Evolutionary conservation across 768 basidiomycete genomes (phyloP), one percentile per base, ranked within the genome.

Genomic region (Lentinula lateritia): DNA sequence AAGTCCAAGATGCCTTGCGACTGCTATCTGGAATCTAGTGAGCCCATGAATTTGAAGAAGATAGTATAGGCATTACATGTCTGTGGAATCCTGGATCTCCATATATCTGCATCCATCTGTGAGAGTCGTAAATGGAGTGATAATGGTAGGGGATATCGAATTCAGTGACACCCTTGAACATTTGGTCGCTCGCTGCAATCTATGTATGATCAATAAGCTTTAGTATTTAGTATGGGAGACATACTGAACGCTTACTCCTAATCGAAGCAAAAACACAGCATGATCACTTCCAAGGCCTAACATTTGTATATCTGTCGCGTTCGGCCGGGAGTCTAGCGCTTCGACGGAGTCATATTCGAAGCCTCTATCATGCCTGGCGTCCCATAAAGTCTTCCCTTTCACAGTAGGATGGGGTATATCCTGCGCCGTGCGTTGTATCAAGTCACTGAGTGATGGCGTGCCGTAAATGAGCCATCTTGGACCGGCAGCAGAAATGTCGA

Each of bases 261-360:
- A 77, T 50, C 87, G 79, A 71, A 98, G 92, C 66, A 98, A 74
- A 76, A 98, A 97, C 12, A 93, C 89, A 0, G 95, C 96, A 66
- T 82, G 98, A 72, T 98, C 96, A 61, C 91, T 93, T 23, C 92
- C 92, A 58, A 87, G 90, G 45, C 93, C 93, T 15, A 94, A 74
- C 16, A 90, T 81, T 0, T 43, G 39, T 38, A 94, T 72, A 20
- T 80, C 82, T 3, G 73, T 75, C n/a, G 72, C 67, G 8, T 75
- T 70, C 28, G 74, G 68, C 34, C 71, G 69, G 4, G 70, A 36
- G 6, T 57, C 55, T n/a, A 42, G 55, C 28, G 36, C 6, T 38
- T 16, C 50, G 6, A 48, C 18, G 53, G 50, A 43, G 64, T 36
- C 68, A 76, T 57, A 64, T 64, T 76, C 84, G 69, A 84, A 73